These are phyloP conservation scores for Dissophora globulifera DNA, from an alignment of 192 early-diverging fungal species.

Conservation along the genomic window DNA sequence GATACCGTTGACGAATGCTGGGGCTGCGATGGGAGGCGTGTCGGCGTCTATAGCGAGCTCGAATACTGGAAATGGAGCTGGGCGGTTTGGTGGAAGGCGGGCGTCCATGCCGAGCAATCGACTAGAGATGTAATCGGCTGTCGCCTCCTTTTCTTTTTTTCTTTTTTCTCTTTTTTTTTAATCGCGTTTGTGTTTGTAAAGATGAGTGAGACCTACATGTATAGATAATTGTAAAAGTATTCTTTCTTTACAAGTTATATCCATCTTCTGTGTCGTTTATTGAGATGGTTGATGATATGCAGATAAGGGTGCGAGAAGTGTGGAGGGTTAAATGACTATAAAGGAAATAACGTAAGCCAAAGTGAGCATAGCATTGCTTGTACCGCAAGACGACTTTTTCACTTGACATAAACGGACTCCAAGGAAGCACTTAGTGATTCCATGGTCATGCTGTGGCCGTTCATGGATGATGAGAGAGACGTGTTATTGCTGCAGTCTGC, in stretches of 20 bases:
- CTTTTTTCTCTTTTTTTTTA: neutral
- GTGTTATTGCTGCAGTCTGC: neutral
- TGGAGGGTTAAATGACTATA: no score
- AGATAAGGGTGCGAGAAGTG: no score
- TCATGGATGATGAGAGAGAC: neutral
- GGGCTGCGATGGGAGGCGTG: no score
- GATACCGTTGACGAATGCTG: no score
- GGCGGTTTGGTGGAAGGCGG: constrained; percentile 24
- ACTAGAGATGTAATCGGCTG: constrained; percentile 36
- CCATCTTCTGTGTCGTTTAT: no score
- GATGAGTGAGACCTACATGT: neutral
- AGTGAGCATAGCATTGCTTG: no score
- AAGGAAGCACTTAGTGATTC: constrained; percentile 19
- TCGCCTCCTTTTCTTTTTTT: neutral
- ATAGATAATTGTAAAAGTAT: neutral
- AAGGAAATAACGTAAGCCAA: no score
- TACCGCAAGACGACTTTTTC: no score
- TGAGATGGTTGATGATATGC: no score
- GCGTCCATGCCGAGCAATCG: constrained; percentile 48
- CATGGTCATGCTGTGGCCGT: constrained; percentile 10
- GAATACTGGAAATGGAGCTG: neutral
- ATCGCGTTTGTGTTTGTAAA: neutral
- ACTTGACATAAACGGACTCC: constrained; percentile 39
- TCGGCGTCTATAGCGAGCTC: neutral
- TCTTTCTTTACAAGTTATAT: neutral